phyloP scores from a whole-genome alignment of 192 early-diverging fungal genomes.

The Coemansia umbellata region DNA sequence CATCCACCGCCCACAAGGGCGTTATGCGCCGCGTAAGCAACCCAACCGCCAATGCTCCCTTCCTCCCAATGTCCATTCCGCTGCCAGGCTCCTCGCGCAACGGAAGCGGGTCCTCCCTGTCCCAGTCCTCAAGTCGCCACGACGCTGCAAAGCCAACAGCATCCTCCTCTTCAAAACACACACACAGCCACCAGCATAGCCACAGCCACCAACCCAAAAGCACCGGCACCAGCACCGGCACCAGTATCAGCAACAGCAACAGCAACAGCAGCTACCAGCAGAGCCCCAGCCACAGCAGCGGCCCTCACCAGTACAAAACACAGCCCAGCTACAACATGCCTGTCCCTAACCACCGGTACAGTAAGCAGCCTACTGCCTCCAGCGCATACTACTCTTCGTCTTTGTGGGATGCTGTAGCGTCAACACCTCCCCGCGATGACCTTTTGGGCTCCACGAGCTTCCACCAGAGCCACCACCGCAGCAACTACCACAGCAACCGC shows the following conservation, averaged over 20 bases:
- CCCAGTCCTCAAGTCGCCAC: no score
- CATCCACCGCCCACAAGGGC: not conserved
- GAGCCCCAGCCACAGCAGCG: not conserved
- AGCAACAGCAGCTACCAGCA: constrained; percentile 4
- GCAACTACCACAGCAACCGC: constrained; percentile 1
- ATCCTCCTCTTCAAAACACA: no score
- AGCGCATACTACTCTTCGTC: not conserved
- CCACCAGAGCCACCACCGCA: not conserved
- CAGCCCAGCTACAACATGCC: no score
- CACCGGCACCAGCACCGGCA: no score
- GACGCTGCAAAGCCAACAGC: no score
- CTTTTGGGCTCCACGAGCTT: not conserved
- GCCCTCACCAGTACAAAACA: not conserved
- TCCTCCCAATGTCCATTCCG: constrained; percentile 17
- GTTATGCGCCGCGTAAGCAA: not conserved
- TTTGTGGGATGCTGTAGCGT: not conserved
- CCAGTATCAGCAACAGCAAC: not conserved
- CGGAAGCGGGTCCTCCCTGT: no score
- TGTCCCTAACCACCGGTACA: not conserved
- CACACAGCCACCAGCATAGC: no score
- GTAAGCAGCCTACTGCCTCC: not conserved
- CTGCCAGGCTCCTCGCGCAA: constrained; percentile 9
- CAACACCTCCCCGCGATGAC: not conserved
- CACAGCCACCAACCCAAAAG: not conserved
- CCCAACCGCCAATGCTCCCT: not conserved